Base-by-base conservation (phyloP, 768 basidiomycete species). In the Fomitopsis serialis region DNA sequence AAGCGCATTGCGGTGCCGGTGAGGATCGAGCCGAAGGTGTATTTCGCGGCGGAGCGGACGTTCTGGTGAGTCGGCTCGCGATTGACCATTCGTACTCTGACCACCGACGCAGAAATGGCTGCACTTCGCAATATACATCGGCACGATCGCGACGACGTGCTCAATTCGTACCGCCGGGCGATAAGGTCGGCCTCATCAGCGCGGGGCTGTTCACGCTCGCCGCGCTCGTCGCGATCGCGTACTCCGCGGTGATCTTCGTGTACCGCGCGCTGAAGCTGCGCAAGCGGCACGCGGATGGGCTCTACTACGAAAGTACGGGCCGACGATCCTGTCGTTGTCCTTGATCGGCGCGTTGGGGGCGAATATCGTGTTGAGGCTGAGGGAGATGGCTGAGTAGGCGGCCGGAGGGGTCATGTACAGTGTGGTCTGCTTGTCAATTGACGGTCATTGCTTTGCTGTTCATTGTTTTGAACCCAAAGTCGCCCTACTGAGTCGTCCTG, bases 11-110 rank as follows among this genome's bases (percentile, higher is more conserved):
- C 93, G 0, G 83, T 98, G 2, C 94, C 96, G 23, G 88, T 99
- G n/a, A 81, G 97, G 50, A 81, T 99, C 45, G 97, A 99, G 68
- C 97, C 97, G 25, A 99, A 99, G 72, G 94, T 97, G 3, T 96
- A 95, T 66, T 99, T 98, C 67, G 97, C 97, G 6, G 85, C 87
- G 35, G 95, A 98, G 70, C 78, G 96, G 56, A 98, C 95, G 13
- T 96, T 94, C 78, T 95, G 71, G 93, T 91, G 67, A 70, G 92
- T 76, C 23, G 34, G 25, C 42, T 44, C 17, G 34, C 45, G 13
- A 24, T 22, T 19, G 6, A 44, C 35, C 42, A 22, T n/a, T 22
- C 24, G 32, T 27, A 19, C 42, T 17, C 19, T 35, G 23, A 32
- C 19, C 23, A n/a, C 23, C n/a, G 21, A 45, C n/a, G 42, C 40